Evolutionary conservation across 306 rosid genomes (phyloP).

Genomic region (Luffa aegyptiaca): DNA sequence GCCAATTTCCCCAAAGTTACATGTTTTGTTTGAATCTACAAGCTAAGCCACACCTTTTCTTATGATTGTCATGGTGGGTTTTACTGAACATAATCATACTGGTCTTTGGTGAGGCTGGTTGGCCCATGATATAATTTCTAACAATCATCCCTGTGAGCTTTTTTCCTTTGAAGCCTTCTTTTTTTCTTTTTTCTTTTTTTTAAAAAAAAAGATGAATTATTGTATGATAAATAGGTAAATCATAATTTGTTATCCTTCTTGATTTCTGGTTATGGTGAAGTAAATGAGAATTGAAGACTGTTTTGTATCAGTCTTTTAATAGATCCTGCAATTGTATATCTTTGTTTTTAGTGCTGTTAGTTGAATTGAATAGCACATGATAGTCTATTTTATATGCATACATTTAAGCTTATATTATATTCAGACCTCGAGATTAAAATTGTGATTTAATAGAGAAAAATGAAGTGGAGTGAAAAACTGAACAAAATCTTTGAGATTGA

Average conservation of each 20-base stretch:
- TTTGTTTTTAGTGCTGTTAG: neutral
- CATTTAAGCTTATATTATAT: neutral
- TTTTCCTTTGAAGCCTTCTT: neutral
- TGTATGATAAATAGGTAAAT: neutral
- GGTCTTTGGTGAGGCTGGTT: neutral
- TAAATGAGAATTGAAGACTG: neutral
- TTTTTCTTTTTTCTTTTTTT: too few relatives aligned
- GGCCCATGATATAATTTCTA: neutral
- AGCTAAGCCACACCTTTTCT: neutral
- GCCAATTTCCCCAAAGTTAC: neutral
- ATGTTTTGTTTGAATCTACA: neutral
- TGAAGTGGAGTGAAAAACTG: neutral
- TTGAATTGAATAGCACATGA: neutral
- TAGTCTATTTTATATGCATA: too few relatives aligned
- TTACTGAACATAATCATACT: neutral
- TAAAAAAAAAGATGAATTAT: neutral
- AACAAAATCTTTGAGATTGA: conserved; percentile 1
- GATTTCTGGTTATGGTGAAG: neutral
- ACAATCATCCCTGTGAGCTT: neutral
- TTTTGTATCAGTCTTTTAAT: neutral
- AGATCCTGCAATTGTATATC: neutral
- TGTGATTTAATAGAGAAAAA: neutral
- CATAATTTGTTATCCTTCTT: neutral
- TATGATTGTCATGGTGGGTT: neutral
- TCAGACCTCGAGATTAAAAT: neutral